Conservation (phyloP, 371 early-diverging fungal species). For the Mycotypha africana region DNA sequence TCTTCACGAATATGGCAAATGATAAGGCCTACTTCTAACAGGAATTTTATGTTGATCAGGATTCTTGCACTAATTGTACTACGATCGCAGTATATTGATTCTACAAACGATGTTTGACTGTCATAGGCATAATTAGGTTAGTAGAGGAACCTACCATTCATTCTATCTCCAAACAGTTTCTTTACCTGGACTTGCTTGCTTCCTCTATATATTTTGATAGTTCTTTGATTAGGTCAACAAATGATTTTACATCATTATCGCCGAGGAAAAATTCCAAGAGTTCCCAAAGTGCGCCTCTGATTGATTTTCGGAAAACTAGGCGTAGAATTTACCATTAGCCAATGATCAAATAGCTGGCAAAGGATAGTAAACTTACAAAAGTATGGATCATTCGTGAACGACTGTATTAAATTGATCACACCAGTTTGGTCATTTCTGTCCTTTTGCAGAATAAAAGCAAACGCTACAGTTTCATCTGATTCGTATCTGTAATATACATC, state of each 20-base stretch:
- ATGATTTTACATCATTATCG: conserved; percentile 4
- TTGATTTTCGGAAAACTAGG: conserved; percentile 18
- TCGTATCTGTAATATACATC: conserved; percentile 16
- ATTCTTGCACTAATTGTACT: conserved; percentile 10
- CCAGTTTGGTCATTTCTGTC: no score
- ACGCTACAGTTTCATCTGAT: conserved; percentile 1
- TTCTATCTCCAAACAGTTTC: no score
- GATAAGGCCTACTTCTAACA: conserved; percentile 13
- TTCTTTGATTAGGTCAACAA: conserved; percentile 1
- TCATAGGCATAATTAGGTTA: no score
- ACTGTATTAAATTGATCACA: no score
- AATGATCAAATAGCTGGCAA: no score
- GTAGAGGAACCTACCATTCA: no score
- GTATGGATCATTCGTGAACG: conserved; percentile 12
- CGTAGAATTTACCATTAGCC: no score
- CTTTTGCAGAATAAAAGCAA: conserved; percentile 12
- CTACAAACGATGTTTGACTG: no score
- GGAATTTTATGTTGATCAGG: conserved; percentile 8
- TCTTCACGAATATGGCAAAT: no score
- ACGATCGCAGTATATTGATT: conserved; percentile 7
- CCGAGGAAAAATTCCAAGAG: conserved; percentile 11
- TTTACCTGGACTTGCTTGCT: no score
- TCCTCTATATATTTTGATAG: no score
- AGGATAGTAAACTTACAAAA: conserved; percentile 12
- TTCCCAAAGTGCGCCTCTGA: conserved; percentile 11